Evolutionary conservation across 352 stramenopile species (phyloP), one percentile per base, ranked within the genome.

Genomic region (Globisporangium polare): DNA sequence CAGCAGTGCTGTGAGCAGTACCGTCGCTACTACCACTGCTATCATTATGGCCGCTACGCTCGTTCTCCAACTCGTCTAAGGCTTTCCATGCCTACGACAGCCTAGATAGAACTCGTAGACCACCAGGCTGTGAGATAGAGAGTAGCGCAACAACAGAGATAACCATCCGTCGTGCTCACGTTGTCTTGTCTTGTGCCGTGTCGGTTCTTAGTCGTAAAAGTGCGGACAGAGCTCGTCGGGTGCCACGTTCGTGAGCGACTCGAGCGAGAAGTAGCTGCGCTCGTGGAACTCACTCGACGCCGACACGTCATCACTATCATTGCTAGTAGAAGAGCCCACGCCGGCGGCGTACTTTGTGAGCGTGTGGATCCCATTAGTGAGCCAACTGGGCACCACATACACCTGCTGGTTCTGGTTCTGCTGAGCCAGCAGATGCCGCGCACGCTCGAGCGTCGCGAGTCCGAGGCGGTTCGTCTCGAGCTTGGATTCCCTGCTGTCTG

Each of bases 181-280:
- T 51, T 29, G 17, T 9, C 5, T n/a, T 5, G 9, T 17, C 18
- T 2, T 22, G 26, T 53, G 29, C 29, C 13, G 24, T n/a, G 9
- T 53, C 18, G 18, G 5, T n/a, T 47, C 35, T 13, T 57, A 49
- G 22, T 74, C 60, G 46, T 83, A 88, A 52, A 90, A 90, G 17
- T 68, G 31, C 9, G 71, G 77, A 53, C 80, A 90, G 43, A 90
- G 59, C 26, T 73, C 71, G 37, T 89, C 78, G 9, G 80, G 77
- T 1, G 60, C 37, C 24, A 85, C 77, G n/a, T 68, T 42, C 7
- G 80, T 85, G 26, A 80, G 54, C 26, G 73, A 83, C 55, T 89
- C 80, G 31, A 88, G 70, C 12, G 78, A 86, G 53, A 86, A 89
- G 55, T 80, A 82, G 51, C 74, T 83, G 22, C 72, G 69, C 26